Evolutionary conservation across 371 early-diverging fungal species (phyloP), one percentile per base, ranked within the genome.

Genomic region (Mortierella sp.): DNA sequence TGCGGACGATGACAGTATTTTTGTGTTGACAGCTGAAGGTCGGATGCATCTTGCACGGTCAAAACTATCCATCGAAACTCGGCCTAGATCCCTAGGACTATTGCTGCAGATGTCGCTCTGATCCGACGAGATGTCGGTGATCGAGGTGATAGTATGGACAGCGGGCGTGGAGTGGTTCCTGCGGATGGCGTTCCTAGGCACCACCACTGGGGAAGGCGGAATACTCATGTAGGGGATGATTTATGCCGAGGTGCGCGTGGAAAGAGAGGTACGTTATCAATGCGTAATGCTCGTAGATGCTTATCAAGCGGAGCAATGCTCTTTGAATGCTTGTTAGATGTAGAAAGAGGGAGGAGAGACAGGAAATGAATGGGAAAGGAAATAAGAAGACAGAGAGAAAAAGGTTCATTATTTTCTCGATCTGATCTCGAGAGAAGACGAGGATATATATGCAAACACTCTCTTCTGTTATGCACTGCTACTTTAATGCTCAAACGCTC

Each of bases 31-130:
- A 23, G 55, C 39, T 6, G 64, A 9, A 8, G 60, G 50, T 6
- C 51, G 46, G n/a, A 63, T 19, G 48, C 44, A 59, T 26, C 47
- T 57, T 27, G 60, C 50, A 21, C 64, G 75, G 30, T 73, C 75
- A 44, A 37, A 68, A 15, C 49, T 63, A 54, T 73, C 75, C 68
- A 73, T 73, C 8, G 75, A 68, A 5, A 26, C 44, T 24, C 75
- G n/a, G n/a, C n/a, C n/a, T n/a, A n/a, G n/a, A n/a, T n/a, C n/a
- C n/a, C n/a, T n/a, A n/a, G n/a, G n/a, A n/a, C n/a, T n/a, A n/a
- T n/a, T 48, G 15, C 73, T 59, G 7, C 50, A 24, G 19, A 37
- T 15, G 51, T 32, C 43, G 17, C n/a, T 28, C n/a, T 17, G 31
- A n/a, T 9, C 39, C 9, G 42, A 4, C 6, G 30, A 15, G 32